Evolutionary conservation across 2,329 filamentous ascomycete species (phyloP), one percentile per base, ranked within the genome.

Genomic region (Arthroderma uncinatum): DNA sequence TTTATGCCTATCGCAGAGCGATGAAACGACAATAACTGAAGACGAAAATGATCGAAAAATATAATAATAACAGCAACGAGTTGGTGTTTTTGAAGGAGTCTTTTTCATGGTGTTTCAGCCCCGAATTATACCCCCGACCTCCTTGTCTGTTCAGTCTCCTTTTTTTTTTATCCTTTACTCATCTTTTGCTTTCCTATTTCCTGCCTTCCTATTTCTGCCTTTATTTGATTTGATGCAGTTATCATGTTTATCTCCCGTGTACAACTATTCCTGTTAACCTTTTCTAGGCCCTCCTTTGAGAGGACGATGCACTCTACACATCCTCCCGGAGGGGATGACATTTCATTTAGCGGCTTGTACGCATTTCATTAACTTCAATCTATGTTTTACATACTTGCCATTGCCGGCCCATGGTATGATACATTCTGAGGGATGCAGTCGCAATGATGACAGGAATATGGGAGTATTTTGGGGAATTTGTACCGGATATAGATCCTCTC

Each of bases 1-100:
- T 54, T 54, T n/a, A 25, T 7, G 52, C 8, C 16, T n/a, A 54
- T 54, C 52, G 36, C 23, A 50, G 52, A 39, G 30, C 52, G 52
- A 39, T 33, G 16, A 54, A n/a, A 39, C 8, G 33, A 54, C 47
- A 16, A 30, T 16, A 50, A 19, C 12, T 33, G n/a, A 50, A 33
- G n/a, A 34, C 33, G 14, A 50, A 16, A 54, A 21, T 6, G 48
- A 4, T 8, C n/a, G n/a, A 33, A 25, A 37, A 21, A 12, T 14
- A 21, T 28, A 25, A 8, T 53, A 54, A 37, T 37, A 23, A 21
- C 33, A 19, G 33, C 33, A 54, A 21, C 10, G 7, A 54, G 36
- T 1, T 14, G 14, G 12, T 16, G 52, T 19, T 40, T n/a, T 53
- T 54, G 52, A 37, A 33, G 52, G 34, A 39, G 23, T 54, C 36